phyloP scores from a whole-genome alignment of 1,284 basidiomycete genomes.

The Porodaedalea pini region DNA sequence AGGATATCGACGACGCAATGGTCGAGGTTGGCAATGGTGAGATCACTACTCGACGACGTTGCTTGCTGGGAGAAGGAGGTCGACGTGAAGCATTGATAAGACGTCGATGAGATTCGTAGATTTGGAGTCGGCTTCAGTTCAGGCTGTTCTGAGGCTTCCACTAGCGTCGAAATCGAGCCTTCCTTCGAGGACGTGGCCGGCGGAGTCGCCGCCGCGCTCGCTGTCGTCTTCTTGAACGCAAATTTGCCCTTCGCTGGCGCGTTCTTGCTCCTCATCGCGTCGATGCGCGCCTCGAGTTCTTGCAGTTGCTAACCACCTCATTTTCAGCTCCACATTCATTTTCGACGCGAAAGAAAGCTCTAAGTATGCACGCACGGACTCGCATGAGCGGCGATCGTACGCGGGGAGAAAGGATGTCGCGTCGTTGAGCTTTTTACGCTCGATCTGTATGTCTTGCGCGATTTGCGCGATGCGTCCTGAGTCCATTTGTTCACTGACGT shows the following conservation, averaged over 20 bases:
- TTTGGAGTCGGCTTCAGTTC: constrained; percentile 26
- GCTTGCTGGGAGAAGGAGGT: constrained; percentile 29
- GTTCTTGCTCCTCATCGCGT: constrained; percentile 39
- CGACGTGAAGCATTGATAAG: constrained; percentile 39
- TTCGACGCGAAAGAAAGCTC: not conserved
- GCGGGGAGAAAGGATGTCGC: constrained; percentile 60
- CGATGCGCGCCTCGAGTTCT: constrained; percentile 49
- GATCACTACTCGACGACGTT: constrained; percentile 37
- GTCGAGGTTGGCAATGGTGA: constrained; percentile 57
- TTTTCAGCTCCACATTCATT: not conserved
- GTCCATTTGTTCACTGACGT: constrained; percentile 14
- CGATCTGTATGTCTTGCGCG: constrained; percentile 43
- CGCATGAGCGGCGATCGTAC: constrained; percentile 72
- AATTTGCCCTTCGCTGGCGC: constrained; percentile 56
- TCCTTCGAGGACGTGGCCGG: not conserved
- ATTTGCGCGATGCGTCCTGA: constrained; percentile 36
- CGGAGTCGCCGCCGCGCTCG: constrained; percentile 18
- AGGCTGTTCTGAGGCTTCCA: not conserved
- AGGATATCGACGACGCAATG: constrained; percentile 65
- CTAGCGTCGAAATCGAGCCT: not conserved
- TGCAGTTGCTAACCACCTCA: constrained; percentile 51
- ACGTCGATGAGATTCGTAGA: constrained; percentile 39
- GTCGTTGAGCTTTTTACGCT: constrained; percentile 58
- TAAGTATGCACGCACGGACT: constrained; percentile 46
- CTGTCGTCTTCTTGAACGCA: constrained; percentile 60